Evolutionary conservation across 306 rosid species (phyloP), one percentile per base, ranked within the genome.

Genomic region (Cicer chorassanicum): DNA sequence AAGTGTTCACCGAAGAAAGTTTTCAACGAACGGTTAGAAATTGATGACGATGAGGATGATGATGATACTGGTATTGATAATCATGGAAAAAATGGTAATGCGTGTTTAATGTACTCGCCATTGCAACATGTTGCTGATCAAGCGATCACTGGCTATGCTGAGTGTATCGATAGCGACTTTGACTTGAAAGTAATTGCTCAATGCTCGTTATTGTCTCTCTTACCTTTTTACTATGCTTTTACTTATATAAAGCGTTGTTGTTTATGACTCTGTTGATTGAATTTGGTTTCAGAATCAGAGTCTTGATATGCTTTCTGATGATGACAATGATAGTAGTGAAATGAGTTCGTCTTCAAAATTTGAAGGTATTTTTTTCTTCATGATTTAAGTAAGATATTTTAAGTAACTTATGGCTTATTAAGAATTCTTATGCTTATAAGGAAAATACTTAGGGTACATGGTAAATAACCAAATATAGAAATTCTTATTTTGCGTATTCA

Each of bases 121-220:
- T 59, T 16, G 0, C 85, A 64, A 78, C 78, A 83, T 60, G 81
- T 60, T 55, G 41, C 80, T 73, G 73, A 70, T 18, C 59, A 78
- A 71, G 83, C 67, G 64, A 70, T 43, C 9, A 6, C 77, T 54
- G 74, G 75, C 15, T n/a, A 44, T 60, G 41, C 45, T 74, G 85
- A 12, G 60, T 63, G 12, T 57, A 76, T 38, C 11, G 64, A 70
- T 24, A 78, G 77, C 12, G 70, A 67, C 13, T 65, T 74, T 82
- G 80, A 83, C 19, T 60, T 42, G 55, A 54, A 77, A 70, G 97
- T 91, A 85, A 85, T 29, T 61, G 4, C 41, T 71, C 54, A 81
- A 15, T 61, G 5, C 42, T 72, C 34, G 0, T 67, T 39, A 7
- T 19, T 55, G 60, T 15, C 9, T 10, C 12, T 64, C 16, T 14